Base-by-base conservation (phyloP, 768 basidiomycete genomes). In the Xerocomus spinulosus region DNA sequence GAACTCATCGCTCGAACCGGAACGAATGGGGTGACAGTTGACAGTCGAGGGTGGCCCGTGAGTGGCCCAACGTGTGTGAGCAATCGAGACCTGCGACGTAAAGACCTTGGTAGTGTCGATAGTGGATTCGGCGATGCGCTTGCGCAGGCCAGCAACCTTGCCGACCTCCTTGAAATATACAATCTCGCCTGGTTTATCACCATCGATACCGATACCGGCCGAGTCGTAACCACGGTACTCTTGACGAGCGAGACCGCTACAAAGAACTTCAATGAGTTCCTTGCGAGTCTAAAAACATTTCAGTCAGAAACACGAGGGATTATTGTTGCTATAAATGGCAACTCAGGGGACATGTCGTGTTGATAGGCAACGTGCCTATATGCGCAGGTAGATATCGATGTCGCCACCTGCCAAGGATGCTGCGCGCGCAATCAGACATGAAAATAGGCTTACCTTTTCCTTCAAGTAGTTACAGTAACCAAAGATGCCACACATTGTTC, bases 181-280 rank as follows among this genome's bases (percentile, higher is more conserved):
- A 39, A 91, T 76, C 40, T 84, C 72, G 37, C 82, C 82, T 2
- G 82, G 72, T 57, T 83, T 82, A 74, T 98, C 94, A 34, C 93
- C 95, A 62, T 99, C 96, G 56, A 97, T 80, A 49, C 84, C 83
- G 36, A 92, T 70, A 58, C 90, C 90, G 18, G 95, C 96, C 56
- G 89, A 92, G 67, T 99, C 96, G 65, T 99, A 99, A 33, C 96
- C 96, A 64, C 96, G 87, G 70, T 99, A 99, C 68, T 99, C 96
- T 58, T 97, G 84, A 50, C 96, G 85, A 45, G 89, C 83, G 50
- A 99, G 87, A 53, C 94, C 96, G 48, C 84, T 86, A 62, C 83
- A 81, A 42, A 99, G 81, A 52, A 93, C 83, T 60, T 98, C 93
- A 53, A 95, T 83, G 55, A 98, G 78, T 60, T 91, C 86, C 67